Evolutionary conservation across 1,139 yeast genomes (phyloP), one percentile per base, ranked within the genome.

Genomic region (Suhomyces chickasaworum): DNA sequence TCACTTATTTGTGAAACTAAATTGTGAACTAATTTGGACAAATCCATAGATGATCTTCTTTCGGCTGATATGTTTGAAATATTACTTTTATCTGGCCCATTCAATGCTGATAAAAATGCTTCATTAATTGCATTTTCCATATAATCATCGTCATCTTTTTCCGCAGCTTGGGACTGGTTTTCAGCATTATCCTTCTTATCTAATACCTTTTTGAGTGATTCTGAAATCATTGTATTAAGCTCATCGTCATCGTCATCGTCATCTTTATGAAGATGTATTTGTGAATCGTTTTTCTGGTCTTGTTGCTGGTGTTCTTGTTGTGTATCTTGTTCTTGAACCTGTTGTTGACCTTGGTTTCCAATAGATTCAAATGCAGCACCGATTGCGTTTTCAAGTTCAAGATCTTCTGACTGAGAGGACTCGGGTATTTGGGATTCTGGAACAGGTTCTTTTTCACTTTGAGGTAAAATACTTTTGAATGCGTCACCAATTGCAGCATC

Each of bases 71-170:
- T 18, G 2, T 25, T 20, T 16, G 16, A 18, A 12, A 18, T 18
- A 16, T 40, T 23, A 18, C 41, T n/a, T n/a, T n/a, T 37, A 4
- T 42, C 47, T 15, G 43, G 17, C 3, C 41, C 37, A 12, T 34
- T 38, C 52, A 63, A 52, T 3, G 68, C 70, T 1, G 70, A 58
- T 38, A 61, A 64, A 50, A 70, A 68, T 1, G 75, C 74, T 46
- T 61, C 69, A 2, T 68, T 59, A 18, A 69, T 69, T 12, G 67
- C 72, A 53, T 56, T 62, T 44, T 66, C 67, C 56, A 66, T 60
- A 32, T 57, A 58, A 13, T 55, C 52, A 44, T 47, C 48, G 15
- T 47, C 54, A 16, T 45, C 39, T 5, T 37, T 49, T 21, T 45
- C 47, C 6, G 32, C 36, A 7, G 34, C n/a, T 29, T 13, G 18